These are phyloP conservation scores for Leersia perrieri DNA, from an alignment of 176 grass and related monocot species.

Conservation along the genomic window DNA sequence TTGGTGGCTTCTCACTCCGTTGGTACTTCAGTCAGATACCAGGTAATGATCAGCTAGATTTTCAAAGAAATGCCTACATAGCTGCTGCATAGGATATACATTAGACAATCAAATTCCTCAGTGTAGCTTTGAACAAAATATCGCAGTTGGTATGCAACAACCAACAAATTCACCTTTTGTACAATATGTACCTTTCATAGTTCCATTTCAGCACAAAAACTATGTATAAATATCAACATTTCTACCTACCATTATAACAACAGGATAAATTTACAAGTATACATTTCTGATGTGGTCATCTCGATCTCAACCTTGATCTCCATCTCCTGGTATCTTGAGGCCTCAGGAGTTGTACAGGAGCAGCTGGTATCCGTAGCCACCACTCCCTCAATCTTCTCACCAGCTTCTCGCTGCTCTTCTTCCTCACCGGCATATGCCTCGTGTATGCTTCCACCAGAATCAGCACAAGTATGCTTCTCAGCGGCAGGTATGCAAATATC, in stretches of 20 bases:
- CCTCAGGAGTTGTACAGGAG: slow-evolving; percentile 64
- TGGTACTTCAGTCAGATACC: neutral
- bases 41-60: neutral
- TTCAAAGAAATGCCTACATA: neutral
- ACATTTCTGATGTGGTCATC: slow-evolving; percentile 3
- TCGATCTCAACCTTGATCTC: slow-evolving; percentile 37
- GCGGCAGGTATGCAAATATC: slow-evolving; percentile 43
- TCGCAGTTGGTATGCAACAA: neutral
- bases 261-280: slow-evolving; percentile 6
- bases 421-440: slow-evolving; percentile 83
- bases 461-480: slow-evolving; percentile 47
- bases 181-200: neutral
- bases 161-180: neutral
- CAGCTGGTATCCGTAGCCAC: slow-evolving; percentile 84
- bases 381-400: slow-evolving; percentile 78
- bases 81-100: neutral
- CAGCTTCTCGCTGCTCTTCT: slow-evolving; percentile 82
- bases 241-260: too few species aligned
- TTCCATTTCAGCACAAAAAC: neutral
- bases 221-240: neutral
- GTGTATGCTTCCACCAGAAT: slow-evolving; percentile 80
- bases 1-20: neutral
- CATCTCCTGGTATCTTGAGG: slow-evolving; percentile 45
- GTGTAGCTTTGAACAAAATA: neutral
- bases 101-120: neutral